Percentiles rank a stretch among this genome's conserved stretches.
These are phyloP conservation scores for Collybia mongolica DNA, from an alignment of 768 basidiomycete species.

Conservation along the genomic window DNA sequence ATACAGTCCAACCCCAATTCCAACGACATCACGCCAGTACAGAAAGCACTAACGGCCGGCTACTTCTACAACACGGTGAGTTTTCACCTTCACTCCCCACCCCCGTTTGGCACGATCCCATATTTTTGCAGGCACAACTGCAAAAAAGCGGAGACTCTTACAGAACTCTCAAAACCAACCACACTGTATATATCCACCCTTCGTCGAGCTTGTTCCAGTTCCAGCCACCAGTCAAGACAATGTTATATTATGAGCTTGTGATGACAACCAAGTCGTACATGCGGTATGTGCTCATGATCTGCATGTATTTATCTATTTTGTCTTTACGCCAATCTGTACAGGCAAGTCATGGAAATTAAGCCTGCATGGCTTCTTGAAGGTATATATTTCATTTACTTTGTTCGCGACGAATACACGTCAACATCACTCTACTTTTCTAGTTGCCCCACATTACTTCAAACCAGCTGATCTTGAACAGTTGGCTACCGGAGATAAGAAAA, in stretches of 20 bases:
- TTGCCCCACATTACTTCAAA: conserved; percentile 97
- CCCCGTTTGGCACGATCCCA: not conserved
- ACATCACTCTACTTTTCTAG: conserved; percentile 33
- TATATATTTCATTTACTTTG: conserved; percentile 18
- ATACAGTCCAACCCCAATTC: conserved; percentile 86
- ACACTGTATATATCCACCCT: conserved; percentile 96
- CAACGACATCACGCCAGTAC: conserved; percentile 89
- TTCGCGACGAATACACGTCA: conserved; percentile 3
- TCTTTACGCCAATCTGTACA: conserved; percentile 18
- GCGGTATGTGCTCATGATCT: conserved; percentile 43
- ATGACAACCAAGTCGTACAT: conserved; percentile 98
- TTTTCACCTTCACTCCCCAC: conserved; percentile 6
- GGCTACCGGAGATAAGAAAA: conserved; percentile 83
- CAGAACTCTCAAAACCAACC: conserved; percentile 92
- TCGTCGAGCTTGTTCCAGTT: conserved; percentile 93
- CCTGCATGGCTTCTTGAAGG: conserved; percentile 92
- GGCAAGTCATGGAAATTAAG: conserved; percentile 98
- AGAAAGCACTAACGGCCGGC: conserved; percentile 93
- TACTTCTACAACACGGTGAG: conserved; percentile 94
- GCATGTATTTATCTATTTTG: not conserved
- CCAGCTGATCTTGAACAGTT: conserved; percentile 78
- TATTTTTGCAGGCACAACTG: conserved; percentile 64
- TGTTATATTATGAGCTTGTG: conserved; percentile 96
- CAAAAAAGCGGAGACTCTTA: conserved; percentile 98
- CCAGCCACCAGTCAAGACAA: conserved; percentile 88